phyloP scores from a whole-genome alignment of 495 filamentous ascomycete genomes.

The Daldinia caldariorum region DNA sequence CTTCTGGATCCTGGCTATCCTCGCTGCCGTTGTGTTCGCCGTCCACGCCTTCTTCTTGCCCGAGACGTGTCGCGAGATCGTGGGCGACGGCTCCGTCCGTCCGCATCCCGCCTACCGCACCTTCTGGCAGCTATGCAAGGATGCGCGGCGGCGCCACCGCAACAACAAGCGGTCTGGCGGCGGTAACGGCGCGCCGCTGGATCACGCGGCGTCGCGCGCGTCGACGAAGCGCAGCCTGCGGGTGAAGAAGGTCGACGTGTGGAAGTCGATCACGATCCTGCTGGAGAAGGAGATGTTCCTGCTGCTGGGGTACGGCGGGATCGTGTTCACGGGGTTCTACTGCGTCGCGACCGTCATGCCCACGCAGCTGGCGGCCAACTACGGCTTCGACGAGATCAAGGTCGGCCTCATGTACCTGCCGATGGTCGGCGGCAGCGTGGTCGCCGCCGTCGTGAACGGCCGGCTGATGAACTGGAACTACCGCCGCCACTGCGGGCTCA shows the following conservation, averaged over 20 bases:
- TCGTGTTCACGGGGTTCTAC: constrained; percentile 71
- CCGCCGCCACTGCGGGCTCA: constrained; percentile 52
- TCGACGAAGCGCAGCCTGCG: constrained; percentile 47
- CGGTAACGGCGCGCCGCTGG: constrained; percentile 8
- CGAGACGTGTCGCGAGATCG: constrained; percentile 69
- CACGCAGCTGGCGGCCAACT: constrained; percentile 61
- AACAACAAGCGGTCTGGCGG: constrained; percentile 3
- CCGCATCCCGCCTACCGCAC: constrained; percentile 55
- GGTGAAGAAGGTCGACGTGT: constrained; percentile 64
- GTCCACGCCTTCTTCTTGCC: constrained; percentile 59
- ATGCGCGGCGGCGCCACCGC: constrained; percentile 25
- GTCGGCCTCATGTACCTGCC: constrained; percentile 68
- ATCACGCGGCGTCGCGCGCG: constrained; percentile 33
- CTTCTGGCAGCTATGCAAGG: constrained; percentile 49
- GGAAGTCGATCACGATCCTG: constrained; percentile 67
- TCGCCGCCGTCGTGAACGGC: constrained; percentile 68
- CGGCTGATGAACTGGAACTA: constrained; percentile 65
- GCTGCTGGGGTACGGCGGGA: constrained; percentile 64
- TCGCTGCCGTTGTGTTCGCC: constrained; percentile 52
- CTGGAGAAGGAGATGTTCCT: constrained; percentile 68
- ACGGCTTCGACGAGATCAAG: constrained; percentile 66
- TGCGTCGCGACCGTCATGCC: constrained; percentile 63
- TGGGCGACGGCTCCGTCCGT: constrained; percentile 69
- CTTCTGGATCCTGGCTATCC: constrained; percentile 70
- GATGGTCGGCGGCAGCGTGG: constrained; percentile 68